Base-by-base conservation (phyloP, 768 basidiomycete species). In the Solioccasus polychromus region DNA sequence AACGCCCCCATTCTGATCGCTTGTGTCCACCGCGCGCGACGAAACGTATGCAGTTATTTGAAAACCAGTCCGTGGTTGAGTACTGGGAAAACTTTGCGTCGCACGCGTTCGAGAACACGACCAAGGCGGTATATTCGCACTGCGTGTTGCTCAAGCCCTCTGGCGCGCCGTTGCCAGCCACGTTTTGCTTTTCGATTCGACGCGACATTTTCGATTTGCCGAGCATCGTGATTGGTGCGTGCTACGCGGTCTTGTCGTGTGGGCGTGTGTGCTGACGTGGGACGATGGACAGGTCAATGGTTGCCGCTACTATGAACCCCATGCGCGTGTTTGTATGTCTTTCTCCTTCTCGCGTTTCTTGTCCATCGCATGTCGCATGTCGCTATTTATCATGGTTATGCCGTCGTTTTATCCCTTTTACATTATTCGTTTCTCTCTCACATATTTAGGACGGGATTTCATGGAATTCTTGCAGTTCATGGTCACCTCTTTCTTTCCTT, bases 281-380 rank as follows among this genome's bases (percentile, higher is more conserved):
- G n/a, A n/a, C n/a, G n/a, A n/a, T n/a, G n/a, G n/a, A n/a, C n/a
- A 91, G 89, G 90, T 44, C 90, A 92, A 77, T 92, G 90, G 90
- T 70, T 92, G 47, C 90, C 90, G 23, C 68, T 92, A 39, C 68
- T 90, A 67, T 90, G 75, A 62, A n/a, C n/a, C 30, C 50, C 22
- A 18, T 39, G 37, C 30, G 41, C 35, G n/a, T n/a, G n/a, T 39
- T 26, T 5, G 28, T 26, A 17, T 25, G 34, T 26, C 19, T 34
- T 43, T 43, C 29, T 39, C 34, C 34, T 34, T 47, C 14, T 15
- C 18, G n/a, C n/a, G n/a, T 14, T 25, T 47, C 25, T 36, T 30
- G 39, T 43, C 44, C 44, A 35, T 35, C 20, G 19, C 51, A 47
- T 46, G 39, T 37, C 23, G 41, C 35, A 51, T 61, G 41, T 53